Percentiles rank a stretch among this genome's conserved stretches.
phyloP scores from a whole-genome alignment of 192 early-diverging fungal species.

The Backusella morwellensis region DNA sequence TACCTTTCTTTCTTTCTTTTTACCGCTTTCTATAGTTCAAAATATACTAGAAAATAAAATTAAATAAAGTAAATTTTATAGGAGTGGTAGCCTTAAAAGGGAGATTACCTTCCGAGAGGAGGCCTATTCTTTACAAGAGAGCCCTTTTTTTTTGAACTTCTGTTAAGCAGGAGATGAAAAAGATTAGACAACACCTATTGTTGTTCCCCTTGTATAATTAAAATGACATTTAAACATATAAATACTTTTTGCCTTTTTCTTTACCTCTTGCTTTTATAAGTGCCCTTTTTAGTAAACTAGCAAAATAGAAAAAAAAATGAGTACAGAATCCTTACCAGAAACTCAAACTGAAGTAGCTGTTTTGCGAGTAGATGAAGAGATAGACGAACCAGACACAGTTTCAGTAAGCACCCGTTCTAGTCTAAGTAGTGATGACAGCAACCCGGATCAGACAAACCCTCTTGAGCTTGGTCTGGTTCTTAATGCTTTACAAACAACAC shows the following conservation, averaged over 20 bases:
- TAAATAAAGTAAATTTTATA: neutral
- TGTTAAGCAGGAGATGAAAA: neutral
- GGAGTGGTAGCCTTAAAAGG: neutral
- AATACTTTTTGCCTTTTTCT: neutral
- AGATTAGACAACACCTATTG: neutral
- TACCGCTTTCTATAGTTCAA: too few relatives aligned
- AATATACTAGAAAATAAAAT: neutral
- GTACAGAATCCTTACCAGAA: neutral
- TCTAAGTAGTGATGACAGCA: slow-evolving; percentile 6
- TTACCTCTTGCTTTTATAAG: neutral
- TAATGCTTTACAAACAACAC: neutral
- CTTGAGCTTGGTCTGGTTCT: slow-evolving; percentile 8
- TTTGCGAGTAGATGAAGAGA: neutral
- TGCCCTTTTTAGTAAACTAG: neutral
- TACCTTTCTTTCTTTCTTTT: neutral
- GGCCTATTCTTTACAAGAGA: neutral
- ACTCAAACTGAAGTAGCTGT: neutral
- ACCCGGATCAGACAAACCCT: neutral
- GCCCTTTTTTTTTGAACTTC: neutral
- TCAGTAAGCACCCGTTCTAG: neutral
- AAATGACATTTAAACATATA: slow-evolving; percentile 4
- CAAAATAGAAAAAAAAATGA: neutral
- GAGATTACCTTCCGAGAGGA: neutral
- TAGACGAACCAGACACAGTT: neutral
- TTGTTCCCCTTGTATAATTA: neutral